These are phyloP conservation scores for Dacryopinax primogenitus DNA, from an alignment of 768 basidiomycete species.

Conservation along the genomic window DNA sequence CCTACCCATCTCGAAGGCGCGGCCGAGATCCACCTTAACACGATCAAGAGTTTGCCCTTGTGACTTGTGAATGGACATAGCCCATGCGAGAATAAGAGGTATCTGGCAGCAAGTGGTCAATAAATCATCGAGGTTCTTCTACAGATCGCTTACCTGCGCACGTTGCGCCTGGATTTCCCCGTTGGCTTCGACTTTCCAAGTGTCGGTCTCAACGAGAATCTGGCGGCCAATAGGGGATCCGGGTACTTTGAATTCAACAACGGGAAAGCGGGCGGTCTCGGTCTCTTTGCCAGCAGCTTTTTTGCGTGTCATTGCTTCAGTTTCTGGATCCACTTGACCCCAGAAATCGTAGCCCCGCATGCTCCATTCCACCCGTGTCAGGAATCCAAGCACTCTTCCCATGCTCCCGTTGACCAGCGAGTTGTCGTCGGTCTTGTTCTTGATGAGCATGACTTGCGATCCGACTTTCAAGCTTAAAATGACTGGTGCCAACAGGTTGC, in stretches of 20 bases:
- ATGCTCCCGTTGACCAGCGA: conserved; percentile 88
- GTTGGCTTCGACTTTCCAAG: conserved; percentile 80
- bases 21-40: conserved; percentile 85
- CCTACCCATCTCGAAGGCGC: conserved; percentile 83
- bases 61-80: conserved; percentile 96
- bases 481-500: conserved; percentile 82
- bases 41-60: conserved; percentile 94
- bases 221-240: conserved; percentile 31
- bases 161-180: conserved; percentile 73
- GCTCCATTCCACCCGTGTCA: conserved; percentile 38
- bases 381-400: conserved; percentile 70
- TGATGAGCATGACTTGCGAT: conserved; percentile 86
- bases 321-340: conserved; percentile 10
- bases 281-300: conserved; percentile 23
- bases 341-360: conserved; percentile 19
- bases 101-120: conserved; percentile 37
- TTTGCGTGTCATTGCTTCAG: conserved; percentile 19
- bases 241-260: conserved; percentile 64
- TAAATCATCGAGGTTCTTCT: not conserved
- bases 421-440: conserved; percentile 68
- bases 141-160: conserved; percentile 63
- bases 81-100: conserved; percentile 85
- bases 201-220: conserved; percentile 52
- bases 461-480: conserved; percentile 56
- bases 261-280: conserved; percentile 36